Evolutionary conservation across 192 early-diverging fungal genomes (phyloP), one percentile per base, ranked within the genome.

Genomic region (Entomortierella chlamydospora): DNA sequence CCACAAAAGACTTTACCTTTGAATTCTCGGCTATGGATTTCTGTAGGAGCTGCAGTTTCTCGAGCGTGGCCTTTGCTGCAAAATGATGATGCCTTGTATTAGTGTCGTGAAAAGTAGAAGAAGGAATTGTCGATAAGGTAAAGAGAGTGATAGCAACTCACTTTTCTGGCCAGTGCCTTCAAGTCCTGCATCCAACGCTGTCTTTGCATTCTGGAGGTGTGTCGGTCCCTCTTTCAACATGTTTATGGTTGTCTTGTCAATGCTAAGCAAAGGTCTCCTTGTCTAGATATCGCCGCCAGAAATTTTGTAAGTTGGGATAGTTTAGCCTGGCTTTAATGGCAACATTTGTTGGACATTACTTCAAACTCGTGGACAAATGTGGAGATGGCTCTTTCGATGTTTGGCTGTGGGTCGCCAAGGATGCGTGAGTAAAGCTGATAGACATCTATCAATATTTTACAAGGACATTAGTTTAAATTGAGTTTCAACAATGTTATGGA

Each of bases 281-380:
- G 71, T 64, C 71, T 73, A 73, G 37, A 15, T 42, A 3, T 54
- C 26, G 23, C 4, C 25, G 26, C 28, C 52, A 54, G 26, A 29
- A 54, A 29, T 54, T 23, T 54, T 17, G 22, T 17, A 50, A 50
- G 49, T 4, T 23, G n/a, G n/a, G n/a, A n/a, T n/a, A n/a, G n/a
- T n/a, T n/a, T n/a, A n/a, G n/a, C n/a, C n/a, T n/a, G n/a, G n/a
- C n/a, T n/a, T n/a, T n/a, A n/a, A n/a, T n/a, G n/a, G n/a, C n/a
- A n/a, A n/a, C n/a, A n/a, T n/a, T n/a, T n/a, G 15, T 17, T 50
- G 49, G 15, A 15, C 22, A 23, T 51, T 69, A 79, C 76, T 41
- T 79, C 76, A 26, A 79, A 79, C 41, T 79, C 76, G 11, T 79
- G 49, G 1, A 61, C 50, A 37, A 79, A 66, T 23, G 62, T 61